Percentiles rank a stretch among this genome's conserved stretches.
Conservation (phyloP, 78 protist genomes). For the Dictyostelium purpureum region DNA sequence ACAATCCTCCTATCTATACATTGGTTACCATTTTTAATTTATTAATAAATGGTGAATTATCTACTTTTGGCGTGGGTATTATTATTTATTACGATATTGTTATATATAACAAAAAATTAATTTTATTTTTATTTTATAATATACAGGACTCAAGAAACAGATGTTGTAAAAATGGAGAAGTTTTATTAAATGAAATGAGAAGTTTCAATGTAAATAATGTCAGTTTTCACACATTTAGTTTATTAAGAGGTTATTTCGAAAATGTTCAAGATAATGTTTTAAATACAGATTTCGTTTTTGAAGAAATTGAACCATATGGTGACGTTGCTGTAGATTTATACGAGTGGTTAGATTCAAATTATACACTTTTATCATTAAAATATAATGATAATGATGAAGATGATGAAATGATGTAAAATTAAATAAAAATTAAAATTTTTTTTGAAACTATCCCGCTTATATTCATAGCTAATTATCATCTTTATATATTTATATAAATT, state of each 20-base stretch:
- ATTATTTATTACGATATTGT: background rate
- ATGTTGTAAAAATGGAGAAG: background rate
- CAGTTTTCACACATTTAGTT: background rate
- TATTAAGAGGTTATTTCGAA: background rate
- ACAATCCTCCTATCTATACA: background rate
- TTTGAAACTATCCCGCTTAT: no score
- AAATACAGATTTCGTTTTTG: background rate
- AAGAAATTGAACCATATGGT: constrained; percentile 2
- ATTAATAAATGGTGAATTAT: background rate
- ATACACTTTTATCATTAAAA: background rate
- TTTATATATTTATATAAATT: no score
- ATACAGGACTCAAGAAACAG: background rate
- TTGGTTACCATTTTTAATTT: background rate
- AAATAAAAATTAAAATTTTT: no score
- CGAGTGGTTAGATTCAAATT: constrained; percentile 22
- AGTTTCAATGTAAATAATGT: background rate
- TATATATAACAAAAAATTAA: background rate
- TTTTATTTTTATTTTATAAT: background rate
- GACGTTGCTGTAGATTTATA: background rate
- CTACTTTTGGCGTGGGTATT: background rate
- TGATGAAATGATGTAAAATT: background rate
- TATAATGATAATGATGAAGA: background rate
- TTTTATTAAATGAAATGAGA: background rate
- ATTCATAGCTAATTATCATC: no score
- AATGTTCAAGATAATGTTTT: background rate